phyloP scores from a whole-genome alignment of 2,329 filamentous ascomycete genomes.

The Domatiomyces catenatus region DNA sequence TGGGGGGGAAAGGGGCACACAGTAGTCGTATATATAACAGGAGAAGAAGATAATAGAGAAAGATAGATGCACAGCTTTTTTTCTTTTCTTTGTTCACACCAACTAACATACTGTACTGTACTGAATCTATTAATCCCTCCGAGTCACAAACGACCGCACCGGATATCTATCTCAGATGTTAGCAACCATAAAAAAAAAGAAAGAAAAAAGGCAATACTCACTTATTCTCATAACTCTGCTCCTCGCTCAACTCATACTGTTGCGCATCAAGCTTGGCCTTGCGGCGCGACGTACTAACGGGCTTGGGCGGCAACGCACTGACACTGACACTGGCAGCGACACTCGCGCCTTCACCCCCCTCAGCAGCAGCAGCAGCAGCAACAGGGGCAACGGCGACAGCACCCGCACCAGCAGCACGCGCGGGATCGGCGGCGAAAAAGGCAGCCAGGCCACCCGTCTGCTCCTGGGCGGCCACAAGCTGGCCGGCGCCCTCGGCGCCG shows the following conservation, averaged over 20 bases:
- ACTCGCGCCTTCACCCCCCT: too few relatives aligned
- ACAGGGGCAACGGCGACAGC: too few relatives aligned
- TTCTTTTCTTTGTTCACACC: too few relatives aligned
- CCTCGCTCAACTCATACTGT: conserved; percentile 51
- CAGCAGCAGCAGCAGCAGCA: too few relatives aligned
- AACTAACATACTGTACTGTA: too few relatives aligned
- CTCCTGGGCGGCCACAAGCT: conserved; percentile 61
- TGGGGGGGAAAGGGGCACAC: too few relatives aligned
- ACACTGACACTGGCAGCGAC: too few relatives aligned
- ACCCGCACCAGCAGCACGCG: too few relatives aligned
- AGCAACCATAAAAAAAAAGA: conserved; percentile 27
- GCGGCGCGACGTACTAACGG: conserved; percentile 47
- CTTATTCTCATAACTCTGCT: conserved; percentile 56
- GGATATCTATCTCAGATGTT: conserved; percentile 35
- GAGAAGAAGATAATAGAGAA: too few relatives aligned
- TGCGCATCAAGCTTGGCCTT: conserved; percentile 40
- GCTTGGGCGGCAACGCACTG: conserved; percentile 70
- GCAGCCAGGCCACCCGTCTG: conserved; percentile 52
- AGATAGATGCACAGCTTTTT: too few relatives aligned
- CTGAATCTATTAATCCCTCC: too few relatives aligned
- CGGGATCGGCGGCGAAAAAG: conserved; percentile 35
- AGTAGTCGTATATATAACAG: too few relatives aligned
- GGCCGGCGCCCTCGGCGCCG: conserved; percentile 55
- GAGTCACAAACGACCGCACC: conserved; percentile 31
- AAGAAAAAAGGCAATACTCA: conserved; percentile 31